These are phyloP conservation scores for Pleodorina starrii DNA, from an alignment of 139 green algal species.

Conservation along the genomic window DNA sequence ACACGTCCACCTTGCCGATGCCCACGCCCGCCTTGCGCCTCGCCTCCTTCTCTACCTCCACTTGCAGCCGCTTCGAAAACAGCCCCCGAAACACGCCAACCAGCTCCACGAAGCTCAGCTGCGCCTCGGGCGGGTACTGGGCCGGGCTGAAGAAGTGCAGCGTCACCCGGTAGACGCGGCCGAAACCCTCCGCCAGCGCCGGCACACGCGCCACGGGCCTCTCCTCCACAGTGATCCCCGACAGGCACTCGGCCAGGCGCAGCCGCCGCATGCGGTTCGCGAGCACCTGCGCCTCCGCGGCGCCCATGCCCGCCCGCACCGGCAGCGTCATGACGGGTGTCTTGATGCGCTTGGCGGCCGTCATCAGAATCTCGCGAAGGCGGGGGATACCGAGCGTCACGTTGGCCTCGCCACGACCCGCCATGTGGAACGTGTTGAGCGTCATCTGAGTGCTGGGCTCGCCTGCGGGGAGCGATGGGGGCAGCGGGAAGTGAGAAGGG, in stretches of 20 bases:
- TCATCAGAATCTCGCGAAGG: conserved; percentile 98
- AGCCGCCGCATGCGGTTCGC: conserved; percentile 86
- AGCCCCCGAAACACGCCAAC: conserved; percentile 63
- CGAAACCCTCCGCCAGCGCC: conserved; percentile 42
- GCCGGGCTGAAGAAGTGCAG: conserved; percentile 64
- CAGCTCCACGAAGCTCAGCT: conserved; percentile 82
- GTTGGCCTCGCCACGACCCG: conserved; percentile 95
- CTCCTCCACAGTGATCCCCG: conserved; percentile 80
- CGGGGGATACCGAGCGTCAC: conserved; percentile 98
- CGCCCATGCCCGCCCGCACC: conserved; percentile 59
- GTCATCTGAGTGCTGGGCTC: conserved; percentile 95
- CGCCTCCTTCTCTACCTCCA: conserved; percentile 60
- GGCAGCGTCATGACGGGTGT: conserved; percentile 96
- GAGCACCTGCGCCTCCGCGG: conserved; percentile 68
- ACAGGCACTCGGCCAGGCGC: conserved; percentile 84
- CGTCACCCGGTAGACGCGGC: conserved; percentile 64
- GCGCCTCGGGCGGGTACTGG: conserved; percentile 79
- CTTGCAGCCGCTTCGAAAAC: conserved; percentile 80
- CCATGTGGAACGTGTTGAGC: conserved; percentile 98
- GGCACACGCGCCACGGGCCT: conserved; percentile 53
- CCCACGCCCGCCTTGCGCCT: conserved; percentile 36
- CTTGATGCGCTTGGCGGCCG: conserved; percentile 85
- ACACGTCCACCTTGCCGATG: conserved; percentile 47
- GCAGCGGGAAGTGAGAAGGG: too few relatives aligned
- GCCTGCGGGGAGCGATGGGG: too few relatives aligned